Conservation (phyloP, 1,284 basidiomycete species). For the Trichosporon asahii region DNA sequence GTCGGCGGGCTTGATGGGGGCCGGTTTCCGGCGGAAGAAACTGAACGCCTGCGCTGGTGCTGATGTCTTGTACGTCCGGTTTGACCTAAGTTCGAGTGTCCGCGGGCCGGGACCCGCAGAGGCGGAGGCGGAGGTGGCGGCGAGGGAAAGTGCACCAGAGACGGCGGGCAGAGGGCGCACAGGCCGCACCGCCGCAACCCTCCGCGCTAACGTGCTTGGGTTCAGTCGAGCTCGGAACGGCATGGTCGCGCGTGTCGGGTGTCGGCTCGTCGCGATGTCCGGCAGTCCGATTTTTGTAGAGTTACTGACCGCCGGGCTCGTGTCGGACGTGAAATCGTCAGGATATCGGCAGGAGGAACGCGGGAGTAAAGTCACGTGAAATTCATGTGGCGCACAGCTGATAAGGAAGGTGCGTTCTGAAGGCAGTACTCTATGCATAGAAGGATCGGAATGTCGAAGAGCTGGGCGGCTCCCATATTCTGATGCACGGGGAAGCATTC, state of each 20-base stretch:
- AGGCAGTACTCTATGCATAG: background rate
- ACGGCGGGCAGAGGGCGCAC: background rate
- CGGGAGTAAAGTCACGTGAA: background rate
- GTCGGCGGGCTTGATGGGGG: slow-evolving; percentile 2
- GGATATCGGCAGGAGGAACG: background rate
- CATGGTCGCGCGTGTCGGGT: slow-evolving; percentile 15
- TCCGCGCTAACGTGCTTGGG: slow-evolving; percentile 22
- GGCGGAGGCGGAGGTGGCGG: background rate
- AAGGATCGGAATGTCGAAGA: background rate
- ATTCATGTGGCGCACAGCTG: background rate
- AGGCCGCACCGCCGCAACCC: slow-evolving; percentile 15
- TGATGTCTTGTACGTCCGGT: background rate
- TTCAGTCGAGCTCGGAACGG: slow-evolving; percentile 32
- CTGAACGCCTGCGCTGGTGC: background rate
- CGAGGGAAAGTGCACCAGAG: background rate
- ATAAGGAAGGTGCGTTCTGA: background rate
- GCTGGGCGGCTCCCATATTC: background rate
- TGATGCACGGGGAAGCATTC: background rate
- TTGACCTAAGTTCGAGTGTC: background rate
- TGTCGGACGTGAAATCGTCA: background rate
- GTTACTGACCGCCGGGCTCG: background rate
- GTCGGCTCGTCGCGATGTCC: too few relatives aligned
- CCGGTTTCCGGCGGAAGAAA: slow-evolving; percentile 1
- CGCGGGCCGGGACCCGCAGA: background rate
- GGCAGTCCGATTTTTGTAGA: background rate